Evolutionary conservation across 1,284 basidiomycete genomes (phyloP), one percentile per base, ranked within the genome.

Genomic region (Moniliophthora roreri): DNA sequence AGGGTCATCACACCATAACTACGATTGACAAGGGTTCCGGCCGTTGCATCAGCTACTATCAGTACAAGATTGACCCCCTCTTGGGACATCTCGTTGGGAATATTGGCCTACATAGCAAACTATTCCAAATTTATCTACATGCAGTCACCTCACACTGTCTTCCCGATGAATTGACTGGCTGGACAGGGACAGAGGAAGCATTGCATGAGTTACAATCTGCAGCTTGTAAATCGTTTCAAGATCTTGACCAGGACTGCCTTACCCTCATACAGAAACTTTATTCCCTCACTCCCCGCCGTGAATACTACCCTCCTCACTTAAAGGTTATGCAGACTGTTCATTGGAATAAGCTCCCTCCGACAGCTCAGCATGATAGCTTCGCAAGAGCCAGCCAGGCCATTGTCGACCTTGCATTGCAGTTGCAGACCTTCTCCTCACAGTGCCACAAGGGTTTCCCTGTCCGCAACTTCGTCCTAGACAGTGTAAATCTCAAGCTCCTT

Each of bases 121-220:
- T 77, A 1, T 78, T 70, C 55, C 68, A 66, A 41, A 64, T 71
- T 0, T 76, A 76, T 48, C 64, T 82, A 8, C 80, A 82, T 44
- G 75, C 76, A 3, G 46, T 76, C 4, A 79, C 75, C 0, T 71
- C 70, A 32, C 64, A 72, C 34, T 69, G 68, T 26, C 65, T 76
- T 4, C 64, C 69, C 3, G 80, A 82, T 59, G 75, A 74, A 0
- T 63, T 82, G 8, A 76, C 73, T 0, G 60, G 68, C 8, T 70
- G 65, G 26, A 74, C 73, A 0, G 80, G 80, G 3, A 75, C 70
- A 1, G 72, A 79, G 48, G 72, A 79, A 50, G 79, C 78, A 1
- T 56, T 80, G 13, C 58, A 62, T 34, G 60, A 71, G 16, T 59
- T 81, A 4, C 56, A 53, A 1, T 75, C 73, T 4, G 68, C 75